Base-by-base conservation (phyloP, 2,329 filamentous ascomycete genomes). In the Ramularia endophylla region DNA sequence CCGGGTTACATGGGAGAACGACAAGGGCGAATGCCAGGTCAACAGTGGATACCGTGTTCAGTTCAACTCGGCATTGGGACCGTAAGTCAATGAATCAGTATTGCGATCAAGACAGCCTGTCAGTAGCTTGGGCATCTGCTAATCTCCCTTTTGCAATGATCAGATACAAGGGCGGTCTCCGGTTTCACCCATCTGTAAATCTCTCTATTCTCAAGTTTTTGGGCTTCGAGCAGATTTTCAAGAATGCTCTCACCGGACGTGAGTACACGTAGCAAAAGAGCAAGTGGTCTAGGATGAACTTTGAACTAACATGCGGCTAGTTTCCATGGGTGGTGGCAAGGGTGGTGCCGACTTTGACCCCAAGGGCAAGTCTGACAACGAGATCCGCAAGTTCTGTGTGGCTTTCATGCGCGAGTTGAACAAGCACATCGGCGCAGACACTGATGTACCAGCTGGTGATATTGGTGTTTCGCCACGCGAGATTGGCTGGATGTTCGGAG, bases 171-270 rank as follows among this genome's bases (percentile, higher is more conserved):
- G 92, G 92, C 54, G 92, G 92, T 65, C 81, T 97, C 56, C 79
- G 92, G 57, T 87, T 98, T 70, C 92, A 98, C 69, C 92, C 90
- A 49, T 81, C 83, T 8, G 87, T 92, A 68, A 92, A 83, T 65
- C 72, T 83, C 40, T 78, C 72, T 43, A 74, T 79, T 61, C 80
- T 98, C 60, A 98, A 98, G 76, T 97, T 97, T 74, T 78, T 98
- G 63, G 92, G 90, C 54, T 97, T 97, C 62, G 92, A 98, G 81
- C 92, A 97, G 74, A 94, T 90, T 72, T 97, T 97, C 79, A 97
- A 97, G 80, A 97, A 97, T 86, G 92, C 92, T 55, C 74, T 97
- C 56, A 97, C 92, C 48, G 92, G 92, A 63, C 72, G 85, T 89
- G 74, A 75, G 85, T 80, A 33, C 22, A n/a, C 17, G 12, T 19